Evolutionary conservation across 2,329 filamentous ascomycete genomes (phyloP).

Genomic region (Calonectria honghensis): DNA sequence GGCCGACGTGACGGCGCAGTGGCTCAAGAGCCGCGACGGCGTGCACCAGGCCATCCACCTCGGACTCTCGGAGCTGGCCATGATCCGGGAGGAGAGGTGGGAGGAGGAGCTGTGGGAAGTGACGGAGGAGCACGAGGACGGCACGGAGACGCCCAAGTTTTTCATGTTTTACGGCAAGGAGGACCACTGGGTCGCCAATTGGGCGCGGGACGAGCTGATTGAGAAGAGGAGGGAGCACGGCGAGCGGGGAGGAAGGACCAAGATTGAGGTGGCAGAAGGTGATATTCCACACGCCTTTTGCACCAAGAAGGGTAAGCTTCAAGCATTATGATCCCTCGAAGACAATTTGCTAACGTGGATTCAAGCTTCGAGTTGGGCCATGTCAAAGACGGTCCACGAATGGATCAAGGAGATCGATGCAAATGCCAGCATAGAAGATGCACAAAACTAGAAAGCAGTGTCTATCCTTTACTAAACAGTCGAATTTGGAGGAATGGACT

Average conservation of each 20-base stretch:
- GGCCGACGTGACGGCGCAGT: constrained; percentile 70
- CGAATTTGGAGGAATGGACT: background rate
- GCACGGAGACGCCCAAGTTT: constrained; percentile 66
- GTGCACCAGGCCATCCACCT: constrained; percentile 77
- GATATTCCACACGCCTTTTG: constrained; percentile 78
- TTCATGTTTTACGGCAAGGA: constrained; percentile 76
- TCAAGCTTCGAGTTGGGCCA: constrained; percentile 51
- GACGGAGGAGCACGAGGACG: constrained; percentile 43
- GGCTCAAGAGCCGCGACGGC: constrained; percentile 74
- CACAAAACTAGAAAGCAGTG: background rate
- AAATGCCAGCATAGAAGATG: background rate
- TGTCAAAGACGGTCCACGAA: constrained; percentile 56
- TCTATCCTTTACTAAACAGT: background rate
- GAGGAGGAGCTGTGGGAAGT: constrained; percentile 75
- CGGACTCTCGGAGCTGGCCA: constrained; percentile 76
- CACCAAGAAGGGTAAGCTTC: constrained; percentile 60
- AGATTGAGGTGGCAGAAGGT: constrained; percentile 73
- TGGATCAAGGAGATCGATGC: constrained; percentile 58
- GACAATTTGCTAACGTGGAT: constrained; percentile 18
- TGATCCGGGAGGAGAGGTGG: constrained; percentile 76
- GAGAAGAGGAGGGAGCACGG: constrained; percentile 59
- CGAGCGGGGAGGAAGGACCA: constrained; percentile 63
- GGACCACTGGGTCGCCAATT: constrained; percentile 78
- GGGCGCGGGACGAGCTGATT: constrained; percentile 75
- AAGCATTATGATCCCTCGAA: background rate